phyloP scores from a whole-genome alignment of 768 basidiomycete species.

The Lepiota venenata region DNA sequence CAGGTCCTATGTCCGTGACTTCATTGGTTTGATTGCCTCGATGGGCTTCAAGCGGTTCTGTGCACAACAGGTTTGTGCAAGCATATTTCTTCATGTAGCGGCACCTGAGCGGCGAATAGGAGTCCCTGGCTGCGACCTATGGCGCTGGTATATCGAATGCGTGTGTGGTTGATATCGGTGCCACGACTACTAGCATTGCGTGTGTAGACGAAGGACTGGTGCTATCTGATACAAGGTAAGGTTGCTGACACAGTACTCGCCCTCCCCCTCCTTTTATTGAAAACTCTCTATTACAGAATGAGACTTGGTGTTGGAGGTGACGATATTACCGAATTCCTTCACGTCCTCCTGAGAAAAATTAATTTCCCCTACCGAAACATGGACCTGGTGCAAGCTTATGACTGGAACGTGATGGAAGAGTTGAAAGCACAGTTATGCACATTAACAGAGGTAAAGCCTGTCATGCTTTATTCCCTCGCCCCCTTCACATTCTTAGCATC shows the following conservation, averaged over 20 bases:
- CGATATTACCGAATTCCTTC: conserved; percentile 90
- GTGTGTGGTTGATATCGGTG: conserved; percentile 95
- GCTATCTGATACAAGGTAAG: conserved; percentile 79
- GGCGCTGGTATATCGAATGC: conserved; percentile 94
- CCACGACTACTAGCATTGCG: conserved; percentile 76
- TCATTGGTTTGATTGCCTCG: conserved; percentile 68
- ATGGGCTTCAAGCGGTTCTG: conserved; percentile 95
- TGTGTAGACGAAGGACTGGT: conserved; percentile 96
- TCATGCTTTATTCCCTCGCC: conserved; percentile 10
- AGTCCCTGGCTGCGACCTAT: conserved; percentile 90
- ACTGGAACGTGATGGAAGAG: conserved; percentile 91
- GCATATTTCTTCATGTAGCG: background rate
- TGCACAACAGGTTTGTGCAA: conserved; percentile 69
- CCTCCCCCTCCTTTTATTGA: conserved; percentile 3
- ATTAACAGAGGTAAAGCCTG: conserved; percentile 68
- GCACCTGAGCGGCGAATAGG: conserved; percentile 41
- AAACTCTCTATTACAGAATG: conserved; percentile 44
- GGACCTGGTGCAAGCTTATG: conserved; percentile 72
- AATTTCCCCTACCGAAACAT: conserved; percentile 87
- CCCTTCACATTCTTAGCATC: conserved; percentile 5
- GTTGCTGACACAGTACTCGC: conserved; percentile 7
- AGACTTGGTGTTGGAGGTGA: conserved; percentile 87
- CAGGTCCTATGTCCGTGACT: conserved; percentile 74
- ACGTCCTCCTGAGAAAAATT: conserved; percentile 73
- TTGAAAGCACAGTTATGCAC: conserved; percentile 85